Conservation (phyloP, 768 basidiomycete species). For the Kwoniella botswanensis region DNA sequence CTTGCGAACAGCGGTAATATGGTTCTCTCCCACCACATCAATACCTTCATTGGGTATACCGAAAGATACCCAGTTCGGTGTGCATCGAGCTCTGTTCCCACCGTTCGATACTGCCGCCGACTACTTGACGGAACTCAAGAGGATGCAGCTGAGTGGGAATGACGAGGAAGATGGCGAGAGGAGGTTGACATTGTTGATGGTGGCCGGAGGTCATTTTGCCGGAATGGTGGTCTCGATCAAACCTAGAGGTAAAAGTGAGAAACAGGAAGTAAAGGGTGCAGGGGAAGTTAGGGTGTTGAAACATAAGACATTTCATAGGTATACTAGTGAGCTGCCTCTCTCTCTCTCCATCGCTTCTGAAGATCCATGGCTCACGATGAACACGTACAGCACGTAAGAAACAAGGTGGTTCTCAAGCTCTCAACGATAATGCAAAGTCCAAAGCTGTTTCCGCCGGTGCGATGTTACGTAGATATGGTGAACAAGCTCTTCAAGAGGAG, state of each 20-base stretch:
- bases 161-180: constrained; percentile 57
- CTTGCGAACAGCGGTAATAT: constrained; percentile 74
- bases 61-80: constrained; percentile 76
- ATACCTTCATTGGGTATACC: constrained; percentile 55
- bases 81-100: constrained; percentile 80
- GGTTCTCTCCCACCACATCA: constrained; percentile 72
- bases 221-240: constrained; percentile 72
- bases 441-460: constrained; percentile 94
- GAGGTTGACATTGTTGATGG: constrained; percentile 94
- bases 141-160: constrained; percentile 49
- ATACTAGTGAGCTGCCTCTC: constrained; percentile 75
- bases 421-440: constrained; percentile 91
- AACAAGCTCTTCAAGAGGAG: constrained; percentile 92
- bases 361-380: background rate
- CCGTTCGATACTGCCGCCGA: constrained; percentile 45
- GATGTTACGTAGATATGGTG: constrained; percentile 88
- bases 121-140: constrained; percentile 50
- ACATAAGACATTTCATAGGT: constrained; percentile 97
- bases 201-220: constrained; percentile 97
- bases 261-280: constrained; percentile 71
- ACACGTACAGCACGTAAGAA: constrained; percentile 78
- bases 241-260: constrained; percentile 65
- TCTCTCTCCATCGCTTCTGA: background rate
- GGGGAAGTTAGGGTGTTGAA: constrained; percentile 65
- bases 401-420: constrained; percentile 91